Conservation (phyloP, 768 basidiomycete species). For the Lyophyllum atratum region DNA sequence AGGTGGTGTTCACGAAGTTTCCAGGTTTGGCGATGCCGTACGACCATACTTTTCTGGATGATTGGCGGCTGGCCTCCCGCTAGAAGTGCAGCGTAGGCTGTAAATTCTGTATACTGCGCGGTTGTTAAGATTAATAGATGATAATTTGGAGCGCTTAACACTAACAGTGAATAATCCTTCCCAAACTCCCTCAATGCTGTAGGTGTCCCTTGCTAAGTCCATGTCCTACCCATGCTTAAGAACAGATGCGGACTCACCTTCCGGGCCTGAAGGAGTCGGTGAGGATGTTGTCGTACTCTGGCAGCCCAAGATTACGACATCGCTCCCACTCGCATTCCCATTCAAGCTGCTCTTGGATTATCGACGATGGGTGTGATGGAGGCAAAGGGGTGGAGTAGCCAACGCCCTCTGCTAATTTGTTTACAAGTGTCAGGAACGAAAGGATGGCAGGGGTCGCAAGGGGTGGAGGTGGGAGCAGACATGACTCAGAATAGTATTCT, state of each 20-base stretch:
- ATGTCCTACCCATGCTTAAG: background rate
- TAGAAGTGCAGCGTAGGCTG: constrained; percentile 78
- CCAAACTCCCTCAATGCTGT: constrained; percentile 75
- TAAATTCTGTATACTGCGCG: constrained; percentile 78
- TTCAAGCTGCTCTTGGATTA: constrained; percentile 41
- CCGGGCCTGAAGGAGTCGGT: constrained; percentile 59
- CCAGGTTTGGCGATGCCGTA: constrained; percentile 90
- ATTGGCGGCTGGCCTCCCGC: constrained; percentile 63
- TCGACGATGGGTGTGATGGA: constrained; percentile 29
- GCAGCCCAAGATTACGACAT: constrained; percentile 40
- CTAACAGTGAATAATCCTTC: constrained; percentile 77
- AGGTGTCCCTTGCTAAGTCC: constrained; percentile 4
- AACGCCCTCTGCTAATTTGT: constrained; percentile 30
- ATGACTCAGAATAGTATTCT: constrained; percentile 46
- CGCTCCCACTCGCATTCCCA: constrained; percentile 77
- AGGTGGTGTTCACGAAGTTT: constrained; percentile 79
- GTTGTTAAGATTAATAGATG: background rate
- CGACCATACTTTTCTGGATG: constrained; percentile 75
- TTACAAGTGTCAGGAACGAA: constrained; percentile 60
- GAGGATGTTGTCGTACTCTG: constrained; percentile 31
- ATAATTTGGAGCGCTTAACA: constrained; percentile 1
- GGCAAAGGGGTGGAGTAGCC: constrained; percentile 35
- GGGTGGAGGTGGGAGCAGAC: constrained; percentile 56
- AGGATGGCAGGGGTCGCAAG: constrained; percentile 74
- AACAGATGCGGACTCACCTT: constrained; percentile 34